phyloP scores from a whole-genome alignment of 108 stramenopile species.

The Skeletonema marinoi region DNA sequence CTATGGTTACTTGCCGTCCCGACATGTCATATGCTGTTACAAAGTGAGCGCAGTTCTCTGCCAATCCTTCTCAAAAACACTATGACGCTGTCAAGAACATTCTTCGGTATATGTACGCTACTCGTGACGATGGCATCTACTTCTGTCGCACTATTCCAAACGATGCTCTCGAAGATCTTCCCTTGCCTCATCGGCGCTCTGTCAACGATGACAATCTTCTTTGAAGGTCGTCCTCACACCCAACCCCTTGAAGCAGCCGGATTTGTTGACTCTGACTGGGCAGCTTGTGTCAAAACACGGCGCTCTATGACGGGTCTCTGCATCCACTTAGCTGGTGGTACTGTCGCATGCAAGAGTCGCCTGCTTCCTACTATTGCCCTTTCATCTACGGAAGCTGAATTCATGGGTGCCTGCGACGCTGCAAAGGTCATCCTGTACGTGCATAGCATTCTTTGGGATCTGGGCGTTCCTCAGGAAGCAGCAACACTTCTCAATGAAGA shows the following conservation, averaged over 20 bases:
- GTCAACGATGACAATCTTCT: too few species aligned
- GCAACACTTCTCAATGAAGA: too few species aligned
- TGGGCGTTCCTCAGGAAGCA: slow-evolving; percentile 8
- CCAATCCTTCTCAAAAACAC: too few species aligned
- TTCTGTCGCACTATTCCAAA: too few species aligned
- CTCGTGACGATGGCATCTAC: too few species aligned
- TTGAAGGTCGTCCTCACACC: background rate
- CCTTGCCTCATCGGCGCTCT: too few species aligned
- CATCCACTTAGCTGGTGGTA: slow-evolving; percentile 33
- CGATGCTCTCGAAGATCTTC: too few species aligned
- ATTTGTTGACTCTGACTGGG: slow-evolving; percentile 37
- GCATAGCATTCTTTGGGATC: slow-evolving; percentile 31
- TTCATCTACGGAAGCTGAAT: slow-evolving; percentile 31
- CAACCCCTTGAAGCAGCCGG: background rate
- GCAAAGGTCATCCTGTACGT: slow-evolving; percentile 34
- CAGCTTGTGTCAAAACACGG: slow-evolving; percentile 20
- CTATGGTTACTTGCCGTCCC: too few species aligned
- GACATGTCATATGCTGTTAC: too few species aligned
- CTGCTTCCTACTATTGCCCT: slow-evolving; percentile 19
- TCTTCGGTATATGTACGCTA: too few species aligned
- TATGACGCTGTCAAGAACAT: too few species aligned
- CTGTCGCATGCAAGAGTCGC: slow-evolving; percentile 18
- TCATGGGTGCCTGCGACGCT: slow-evolving; percentile 14
- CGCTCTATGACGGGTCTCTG: slow-evolving; percentile 35
- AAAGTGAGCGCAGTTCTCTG: too few species aligned